A percentile compares a stretch with the other conserved stretches of the same genome.
Conservation (phyloP, 176 grass and related monocot genomes). For the Pontederia crassipes region DNA sequence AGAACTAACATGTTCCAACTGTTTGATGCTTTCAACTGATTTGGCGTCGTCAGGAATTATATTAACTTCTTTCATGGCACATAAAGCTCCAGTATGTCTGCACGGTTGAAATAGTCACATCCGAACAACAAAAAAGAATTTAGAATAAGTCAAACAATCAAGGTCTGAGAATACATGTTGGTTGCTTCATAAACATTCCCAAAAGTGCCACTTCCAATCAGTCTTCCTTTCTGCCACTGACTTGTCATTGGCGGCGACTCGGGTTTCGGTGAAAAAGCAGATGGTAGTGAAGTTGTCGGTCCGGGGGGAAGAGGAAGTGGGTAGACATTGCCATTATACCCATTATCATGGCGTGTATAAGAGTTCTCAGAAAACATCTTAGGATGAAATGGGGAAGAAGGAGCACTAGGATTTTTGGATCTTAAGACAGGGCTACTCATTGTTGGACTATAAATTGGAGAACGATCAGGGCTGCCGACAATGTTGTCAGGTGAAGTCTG, state of each 20-base stretch:
- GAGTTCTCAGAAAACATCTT: slow-evolving; percentile 42
- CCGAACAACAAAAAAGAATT: neutral
- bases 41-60: slow-evolving; percentile 88
- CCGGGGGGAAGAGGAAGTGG: slow-evolving; percentile 78
- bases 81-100: slow-evolving; percentile 87
- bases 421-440: slow-evolving; percentile 38
- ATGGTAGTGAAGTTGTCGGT: slow-evolving; percentile 27
- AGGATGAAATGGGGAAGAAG: slow-evolving; percentile 62
- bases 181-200: slow-evolving; percentile 96
- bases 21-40: slow-evolving; percentile 79
- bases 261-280: slow-evolving; percentile 32
- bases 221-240: slow-evolving; percentile 91
- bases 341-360: slow-evolving; percentile 30
- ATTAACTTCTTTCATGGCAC: slow-evolving; percentile 98
- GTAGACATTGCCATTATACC: slow-evolving; percentile 40
- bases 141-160: neutral
- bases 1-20: slow-evolving; percentile 70
- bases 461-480: slow-evolving; percentile 38
- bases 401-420: slow-evolving; percentile 62
- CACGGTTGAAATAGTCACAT: slow-evolving; percentile 8
- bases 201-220: slow-evolving; percentile 93
- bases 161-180: slow-evolving; percentile 46
- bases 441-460: slow-evolving; percentile 29
- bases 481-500: slow-evolving; percentile 46
- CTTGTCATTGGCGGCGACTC: slow-evolving; percentile 43